Evolutionary conservation across 768 basidiomycete species (phyloP).

Genomic region (Ramaria sp.): DNA sequence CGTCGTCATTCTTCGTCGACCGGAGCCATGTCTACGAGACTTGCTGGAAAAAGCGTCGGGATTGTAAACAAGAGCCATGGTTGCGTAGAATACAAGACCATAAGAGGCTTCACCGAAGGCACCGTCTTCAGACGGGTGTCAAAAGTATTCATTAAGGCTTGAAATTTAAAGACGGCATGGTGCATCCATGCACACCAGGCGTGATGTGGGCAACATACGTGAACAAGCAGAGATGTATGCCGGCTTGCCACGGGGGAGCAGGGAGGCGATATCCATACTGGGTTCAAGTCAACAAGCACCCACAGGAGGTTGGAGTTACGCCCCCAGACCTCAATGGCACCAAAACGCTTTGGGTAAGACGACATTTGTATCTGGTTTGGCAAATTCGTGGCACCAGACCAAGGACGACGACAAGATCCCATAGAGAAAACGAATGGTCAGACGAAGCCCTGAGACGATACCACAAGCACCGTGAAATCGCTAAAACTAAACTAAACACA

Average conservation of each 20-base stretch:
- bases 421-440: no score
- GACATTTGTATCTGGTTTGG: no score
- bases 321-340: not conserved
- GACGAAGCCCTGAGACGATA: no score
- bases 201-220: constrained; percentile 3
- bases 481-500: not conserved
- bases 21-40: not conserved
- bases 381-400: no score
- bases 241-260: not conserved
- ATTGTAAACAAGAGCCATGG: constrained; percentile 4
- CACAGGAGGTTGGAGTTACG: not conserved
- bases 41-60: not conserved
- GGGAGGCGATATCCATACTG: not conserved
- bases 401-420: no score
- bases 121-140: not conserved
- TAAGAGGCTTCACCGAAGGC: not conserved
- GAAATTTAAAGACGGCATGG: not conserved
- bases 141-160: not conserved
- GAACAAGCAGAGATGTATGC: not conserved
- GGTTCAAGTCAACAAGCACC: not conserved
- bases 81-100: not conserved
- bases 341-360: no score
- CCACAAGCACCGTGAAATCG: no score
- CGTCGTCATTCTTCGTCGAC: constrained; percentile 6
- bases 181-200: constrained; percentile 8